These are phyloP conservation scores for Gonium pectorale DNA, from an alignment of 139 green algal genomes.

Conservation along the genomic window DNA sequence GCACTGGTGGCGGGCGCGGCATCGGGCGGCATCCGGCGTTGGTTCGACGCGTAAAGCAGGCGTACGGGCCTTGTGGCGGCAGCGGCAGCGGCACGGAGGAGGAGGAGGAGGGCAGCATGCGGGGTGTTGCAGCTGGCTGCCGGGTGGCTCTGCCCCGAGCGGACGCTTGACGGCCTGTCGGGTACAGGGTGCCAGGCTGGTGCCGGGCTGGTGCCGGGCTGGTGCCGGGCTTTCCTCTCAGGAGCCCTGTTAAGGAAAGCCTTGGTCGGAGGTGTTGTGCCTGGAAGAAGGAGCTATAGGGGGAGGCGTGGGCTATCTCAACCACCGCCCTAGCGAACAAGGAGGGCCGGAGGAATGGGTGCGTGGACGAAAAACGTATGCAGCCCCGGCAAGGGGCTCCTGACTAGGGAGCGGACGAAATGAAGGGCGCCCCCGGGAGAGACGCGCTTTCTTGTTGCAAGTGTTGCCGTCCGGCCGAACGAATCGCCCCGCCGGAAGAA, in stretches of 20 bases:
- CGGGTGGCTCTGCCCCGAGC: neutral
- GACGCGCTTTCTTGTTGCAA: no score
- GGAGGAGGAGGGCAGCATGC: neutral
- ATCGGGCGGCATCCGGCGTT: slow-evolving; percentile 51
- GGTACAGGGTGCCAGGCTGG: neutral
- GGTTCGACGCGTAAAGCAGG: slow-evolving; percentile 58
- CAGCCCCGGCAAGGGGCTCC: no score
- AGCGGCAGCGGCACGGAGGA: neutral
- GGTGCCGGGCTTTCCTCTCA: neutral
- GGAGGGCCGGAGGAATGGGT: neutral
- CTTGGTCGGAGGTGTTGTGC: neutral
- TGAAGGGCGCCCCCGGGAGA: no score
- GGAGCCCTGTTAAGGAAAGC: neutral
- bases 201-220: neutral
- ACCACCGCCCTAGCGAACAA: neutral
- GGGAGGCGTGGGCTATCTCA: neutral
- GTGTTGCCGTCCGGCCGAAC: neutral
- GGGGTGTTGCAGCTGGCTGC: neutral
- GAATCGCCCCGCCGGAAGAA: no score
- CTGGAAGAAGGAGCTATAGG: neutral
- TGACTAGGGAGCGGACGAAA: no score
- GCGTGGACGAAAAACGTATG: no score
- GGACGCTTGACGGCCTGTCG: neutral
- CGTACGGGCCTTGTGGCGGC: neutral
- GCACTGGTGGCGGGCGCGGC: neutral